Evolutionary conservation across 352 stramenopile species (phyloP), one percentile per base, ranked within the genome.

Genomic region (Globisporangium carolinianum): DNA sequence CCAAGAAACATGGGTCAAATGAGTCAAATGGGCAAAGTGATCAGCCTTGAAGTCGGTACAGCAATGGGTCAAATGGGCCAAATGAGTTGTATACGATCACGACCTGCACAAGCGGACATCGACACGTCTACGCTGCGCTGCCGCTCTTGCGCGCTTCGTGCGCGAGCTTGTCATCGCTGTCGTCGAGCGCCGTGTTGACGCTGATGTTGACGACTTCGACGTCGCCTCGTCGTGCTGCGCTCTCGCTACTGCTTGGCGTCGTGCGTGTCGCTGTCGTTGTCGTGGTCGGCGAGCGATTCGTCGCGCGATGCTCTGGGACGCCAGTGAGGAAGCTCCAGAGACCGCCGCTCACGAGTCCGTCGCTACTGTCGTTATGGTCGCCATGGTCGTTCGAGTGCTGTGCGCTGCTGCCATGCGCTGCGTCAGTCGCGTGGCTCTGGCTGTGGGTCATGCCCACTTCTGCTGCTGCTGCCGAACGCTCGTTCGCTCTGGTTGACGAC

Each of bases 151-250:
- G 37, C 4, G 18, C n/a, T 12, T 14, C 51, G n/a, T 15, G 14
- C 9, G 36, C 51, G 9, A 55, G 36, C 51, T n/a, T 42, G 51
- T 55, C 51, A 11, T 53, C 49, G 8, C 42, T n/a, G 5, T 55
- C 51, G 37, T 55, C 51, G 37, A 47, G 6, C n/a, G 51, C 36
- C 6, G 51, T 36, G 9, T 55, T 55, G 37, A 55, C 51, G 37
- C 51, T 55, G 36, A 55, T 55, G 51, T 55, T 55, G 35, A 55
- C 51, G 36, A 55, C 51, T n/a, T 55, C 51, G n/a, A 58, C 36
- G 11, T 12, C 24, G 4, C 53, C 53, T 14, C 35, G 6, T 17
- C 35, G 50, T 6, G 24, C 32, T 35, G 15, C 15, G 15, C 7
- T 8, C 6, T 14, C 47, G 51, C 14, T 32, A 8, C 8, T 24